phyloP scores from a whole-genome alignment of 768 basidiomycete genomes.

The Mycena olivaceomarginata region DNA sequence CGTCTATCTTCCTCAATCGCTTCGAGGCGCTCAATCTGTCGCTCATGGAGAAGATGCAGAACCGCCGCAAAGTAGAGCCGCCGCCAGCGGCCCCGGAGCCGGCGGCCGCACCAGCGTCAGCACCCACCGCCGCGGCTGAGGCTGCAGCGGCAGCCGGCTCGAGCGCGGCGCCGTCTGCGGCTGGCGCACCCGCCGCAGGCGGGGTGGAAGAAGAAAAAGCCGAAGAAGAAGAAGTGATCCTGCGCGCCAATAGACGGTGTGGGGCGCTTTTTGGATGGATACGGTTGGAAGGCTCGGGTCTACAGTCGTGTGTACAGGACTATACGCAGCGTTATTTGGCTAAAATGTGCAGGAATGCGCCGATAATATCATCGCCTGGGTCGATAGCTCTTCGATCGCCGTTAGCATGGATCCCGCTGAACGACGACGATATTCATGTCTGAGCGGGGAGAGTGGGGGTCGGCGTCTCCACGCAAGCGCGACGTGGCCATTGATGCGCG shows the following conservation, averaged over 20 bases:
- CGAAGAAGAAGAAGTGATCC: constrained; percentile 72
- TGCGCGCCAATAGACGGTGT: constrained; percentile 36
- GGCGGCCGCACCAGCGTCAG: constrained; percentile 39
- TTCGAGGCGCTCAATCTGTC: constrained; percentile 94
- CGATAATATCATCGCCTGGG: background rate
- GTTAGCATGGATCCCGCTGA: too few relatives aligned
- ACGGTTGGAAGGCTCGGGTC: constrained; percentile 1
- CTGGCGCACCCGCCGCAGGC: constrained; percentile 46
- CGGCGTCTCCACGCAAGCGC: too few relatives aligned
- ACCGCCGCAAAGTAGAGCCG: constrained; percentile 61
- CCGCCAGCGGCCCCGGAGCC: constrained; percentile 18
- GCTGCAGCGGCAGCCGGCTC: constrained; percentile 51
- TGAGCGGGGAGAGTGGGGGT: too few relatives aligned
- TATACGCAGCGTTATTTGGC: background rate
- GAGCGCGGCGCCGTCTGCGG: constrained; percentile 54
- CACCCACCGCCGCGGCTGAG: constrained; percentile 33
- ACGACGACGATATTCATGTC: too few relatives aligned
- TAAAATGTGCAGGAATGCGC: background rate
- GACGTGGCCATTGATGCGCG: too few relatives aligned
- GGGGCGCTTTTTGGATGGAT: constrained; percentile 40
- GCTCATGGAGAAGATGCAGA: constrained; percentile 92
- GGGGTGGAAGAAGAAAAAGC: constrained; percentile 89
- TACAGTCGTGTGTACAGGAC: constrained; percentile 24
- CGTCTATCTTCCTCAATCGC: constrained; percentile 96
- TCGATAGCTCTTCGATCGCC: background rate